Percentiles rank a stretch among this genome's conserved stretches.
Conservation (phyloP, 768 basidiomycete species). For the Dendrothele bispora region DNA sequence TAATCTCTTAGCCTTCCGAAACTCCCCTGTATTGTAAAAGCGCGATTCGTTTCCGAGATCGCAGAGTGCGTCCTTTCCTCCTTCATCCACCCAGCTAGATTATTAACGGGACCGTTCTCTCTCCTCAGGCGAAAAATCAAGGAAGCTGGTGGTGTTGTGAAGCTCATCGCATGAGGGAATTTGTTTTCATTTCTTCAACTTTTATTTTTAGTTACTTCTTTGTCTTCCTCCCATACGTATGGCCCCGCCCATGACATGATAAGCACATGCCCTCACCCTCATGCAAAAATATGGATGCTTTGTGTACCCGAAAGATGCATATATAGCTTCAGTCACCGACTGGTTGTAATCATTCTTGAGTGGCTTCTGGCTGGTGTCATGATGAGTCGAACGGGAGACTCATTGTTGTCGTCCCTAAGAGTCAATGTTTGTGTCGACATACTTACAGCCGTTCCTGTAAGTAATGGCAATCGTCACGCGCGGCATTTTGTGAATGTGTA, state of each 20-base stretch:
- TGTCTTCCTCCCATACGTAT: slow-evolving; percentile 3
- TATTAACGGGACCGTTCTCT: slow-evolving; percentile 3
- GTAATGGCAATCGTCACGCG: no score
- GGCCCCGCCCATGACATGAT: slow-evolving; percentile 5
- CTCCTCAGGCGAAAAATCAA: slow-evolving; percentile 73
- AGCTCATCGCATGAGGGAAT: slow-evolving; percentile 76
- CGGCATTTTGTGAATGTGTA: no score
- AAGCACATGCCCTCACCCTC: slow-evolving; percentile 2
- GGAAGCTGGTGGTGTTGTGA: slow-evolving; percentile 92
- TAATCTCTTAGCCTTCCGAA: slow-evolving; percentile 28
- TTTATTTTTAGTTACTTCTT: no score
- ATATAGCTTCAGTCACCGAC: no score
- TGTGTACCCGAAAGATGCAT: no score
- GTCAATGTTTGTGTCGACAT: no score
- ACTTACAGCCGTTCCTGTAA: no score
- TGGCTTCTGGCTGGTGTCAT: no score
- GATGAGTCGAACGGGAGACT: no score
- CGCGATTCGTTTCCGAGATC: slow-evolving; percentile 87
- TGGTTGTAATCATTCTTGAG: no score
- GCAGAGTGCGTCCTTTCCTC: slow-evolving; percentile 60
- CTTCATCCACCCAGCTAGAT: neutral
- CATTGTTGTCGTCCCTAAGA: no score
- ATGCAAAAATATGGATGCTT: no score
- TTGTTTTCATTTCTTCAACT: slow-evolving; percentile 1
- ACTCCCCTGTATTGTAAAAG: slow-evolving; percentile 96